These are phyloP conservation scores for Paramecium caudatum DNA, from an alignment of 73 alveolate species.

Conservation along the genomic window DNA sequence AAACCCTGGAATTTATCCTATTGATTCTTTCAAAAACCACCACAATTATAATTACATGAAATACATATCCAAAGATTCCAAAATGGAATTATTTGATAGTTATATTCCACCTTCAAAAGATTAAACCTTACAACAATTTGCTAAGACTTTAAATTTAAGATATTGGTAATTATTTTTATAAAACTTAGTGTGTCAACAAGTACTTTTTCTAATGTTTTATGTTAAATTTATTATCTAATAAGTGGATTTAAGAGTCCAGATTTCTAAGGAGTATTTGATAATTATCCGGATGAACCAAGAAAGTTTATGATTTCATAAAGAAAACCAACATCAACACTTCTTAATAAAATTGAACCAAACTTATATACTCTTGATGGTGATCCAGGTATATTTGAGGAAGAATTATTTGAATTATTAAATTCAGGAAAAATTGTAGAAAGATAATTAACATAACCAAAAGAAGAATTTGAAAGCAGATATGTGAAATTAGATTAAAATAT, in stretches of 20 bases:
- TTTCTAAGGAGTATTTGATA: constrained; percentile 79
- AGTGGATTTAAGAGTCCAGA: constrained; percentile 88
- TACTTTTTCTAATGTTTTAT: constrained; percentile 84
- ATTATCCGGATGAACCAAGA: constrained; percentile 83
- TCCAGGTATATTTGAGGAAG: constrained; percentile 83
- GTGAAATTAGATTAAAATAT: constrained; percentile 23
- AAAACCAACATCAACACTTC: constrained; percentile 86
- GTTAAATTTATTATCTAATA: constrained; percentile 82
- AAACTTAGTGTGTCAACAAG: constrained; percentile 72
- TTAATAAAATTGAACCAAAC: constrained; percentile 76
- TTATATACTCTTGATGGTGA: constrained; percentile 89
- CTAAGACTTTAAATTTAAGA: constrained; percentile 24
- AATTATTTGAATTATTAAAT: constrained; percentile 81
- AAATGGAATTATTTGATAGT: constrained; percentile 61
- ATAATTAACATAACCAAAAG: constrained; percentile 80
- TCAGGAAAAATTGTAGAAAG: constrained; percentile 90
- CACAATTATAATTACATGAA: constrained; percentile 69
- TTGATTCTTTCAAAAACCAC: constrained; percentile 63
- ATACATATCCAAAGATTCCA: constrained; percentile 48
- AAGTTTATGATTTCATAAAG: constrained; percentile 90
- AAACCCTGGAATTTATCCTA: constrained; percentile 77
- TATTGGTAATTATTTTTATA: background rate
- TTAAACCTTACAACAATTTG: constrained; percentile 50
- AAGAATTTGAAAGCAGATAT: constrained; percentile 75
- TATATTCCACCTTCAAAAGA: constrained; percentile 79